Percentiles rank a stretch among this genome's conserved stretches.
Conservation (phyloP, 352 stramenopile species). For the Phytopythium delawarense region DNA sequence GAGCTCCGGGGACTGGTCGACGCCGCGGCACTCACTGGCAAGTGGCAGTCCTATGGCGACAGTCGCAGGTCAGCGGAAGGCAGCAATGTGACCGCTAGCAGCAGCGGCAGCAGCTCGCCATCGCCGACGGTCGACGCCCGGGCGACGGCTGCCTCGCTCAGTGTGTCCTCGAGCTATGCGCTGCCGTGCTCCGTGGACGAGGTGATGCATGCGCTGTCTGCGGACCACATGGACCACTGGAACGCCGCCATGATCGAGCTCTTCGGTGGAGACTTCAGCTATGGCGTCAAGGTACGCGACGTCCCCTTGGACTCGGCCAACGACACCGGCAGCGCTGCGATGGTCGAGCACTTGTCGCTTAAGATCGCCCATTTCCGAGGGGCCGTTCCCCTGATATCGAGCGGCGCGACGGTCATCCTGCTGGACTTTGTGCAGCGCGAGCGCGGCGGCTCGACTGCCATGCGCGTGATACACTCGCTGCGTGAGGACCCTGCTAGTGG, state of each 20-base stretch:
- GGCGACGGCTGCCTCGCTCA: not conserved
- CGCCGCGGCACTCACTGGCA: constrained; percentile 2
- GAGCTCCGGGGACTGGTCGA: constrained; percentile 8
- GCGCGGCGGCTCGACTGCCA: not conserved
- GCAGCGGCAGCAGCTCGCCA: not conserved
- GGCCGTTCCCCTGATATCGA: constrained; percentile 11
- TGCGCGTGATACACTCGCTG: constrained; percentile 19
- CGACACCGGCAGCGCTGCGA: not conserved
- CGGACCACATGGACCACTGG: constrained; percentile 19
- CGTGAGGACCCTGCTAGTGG: constrained; percentile 1
- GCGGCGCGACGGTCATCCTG: constrained; percentile 12
- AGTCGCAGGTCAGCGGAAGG: not conserved
- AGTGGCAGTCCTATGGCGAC: not conserved
- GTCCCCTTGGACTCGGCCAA: constrained; percentile 1
- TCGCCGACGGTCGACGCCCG: not conserved
- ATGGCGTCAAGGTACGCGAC: constrained; percentile 18
- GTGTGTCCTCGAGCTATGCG: constrained; percentile 11
- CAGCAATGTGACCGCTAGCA: not conserved
- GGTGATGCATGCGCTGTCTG: constrained; percentile 14
- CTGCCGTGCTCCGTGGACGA: constrained; percentile 19
- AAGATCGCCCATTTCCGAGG: constrained; percentile 18
- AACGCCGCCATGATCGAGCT: constrained; percentile 28
- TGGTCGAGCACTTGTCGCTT: constrained; percentile 14
- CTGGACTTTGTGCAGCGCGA: constrained; percentile 20
- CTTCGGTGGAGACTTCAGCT: constrained; percentile 14